Conservation (phyloP, 192 early-diverging fungal genomes). For the Coemansia erecta region DNA sequence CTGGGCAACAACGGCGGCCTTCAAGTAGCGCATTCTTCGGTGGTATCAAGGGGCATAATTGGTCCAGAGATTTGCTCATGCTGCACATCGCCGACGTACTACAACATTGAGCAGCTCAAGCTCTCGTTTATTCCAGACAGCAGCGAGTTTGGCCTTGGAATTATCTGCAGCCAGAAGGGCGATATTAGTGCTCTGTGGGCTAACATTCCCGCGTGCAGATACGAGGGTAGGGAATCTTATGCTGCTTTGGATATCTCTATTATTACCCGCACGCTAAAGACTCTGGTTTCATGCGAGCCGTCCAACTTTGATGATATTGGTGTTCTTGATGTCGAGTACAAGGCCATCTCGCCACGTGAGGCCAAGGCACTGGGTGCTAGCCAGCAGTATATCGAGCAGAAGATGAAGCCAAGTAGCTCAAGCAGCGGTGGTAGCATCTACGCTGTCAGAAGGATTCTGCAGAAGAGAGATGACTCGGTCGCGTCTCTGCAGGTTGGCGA, state of each 20-base stretch:
- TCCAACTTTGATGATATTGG: constrained; percentile 2
- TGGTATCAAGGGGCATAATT: neutral
- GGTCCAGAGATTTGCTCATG: neutral
- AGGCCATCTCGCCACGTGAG: neutral
- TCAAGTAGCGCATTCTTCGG: neutral
- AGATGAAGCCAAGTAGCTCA: constrained; percentile 3
- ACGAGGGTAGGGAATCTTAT: neutral
- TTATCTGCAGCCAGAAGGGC: constrained; percentile 2
- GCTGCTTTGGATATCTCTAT: constrained; percentile 25
- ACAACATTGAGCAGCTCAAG: neutral
- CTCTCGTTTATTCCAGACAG: neutral
- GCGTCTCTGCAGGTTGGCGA: constrained; percentile 30
- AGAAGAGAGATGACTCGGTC: neutral
- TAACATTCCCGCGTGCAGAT: neutral
- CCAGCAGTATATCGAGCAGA: constrained; percentile 1
- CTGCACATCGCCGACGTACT: neutral
- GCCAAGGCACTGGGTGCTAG: constrained; percentile 31
- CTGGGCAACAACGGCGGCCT: neutral
- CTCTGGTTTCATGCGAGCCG: constrained; percentile 3
- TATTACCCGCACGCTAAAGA: constrained; percentile 6
- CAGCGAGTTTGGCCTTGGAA: neutral
- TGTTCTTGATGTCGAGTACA: constrained; percentile 27
- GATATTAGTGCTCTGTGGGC: constrained; percentile 1
- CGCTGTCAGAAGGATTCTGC: constrained; percentile 12
- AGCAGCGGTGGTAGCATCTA: neutral